Evolutionary conservation across 2,329 filamentous ascomycete genomes (phyloP).

Genomic region (Lachnellula arida): DNA sequence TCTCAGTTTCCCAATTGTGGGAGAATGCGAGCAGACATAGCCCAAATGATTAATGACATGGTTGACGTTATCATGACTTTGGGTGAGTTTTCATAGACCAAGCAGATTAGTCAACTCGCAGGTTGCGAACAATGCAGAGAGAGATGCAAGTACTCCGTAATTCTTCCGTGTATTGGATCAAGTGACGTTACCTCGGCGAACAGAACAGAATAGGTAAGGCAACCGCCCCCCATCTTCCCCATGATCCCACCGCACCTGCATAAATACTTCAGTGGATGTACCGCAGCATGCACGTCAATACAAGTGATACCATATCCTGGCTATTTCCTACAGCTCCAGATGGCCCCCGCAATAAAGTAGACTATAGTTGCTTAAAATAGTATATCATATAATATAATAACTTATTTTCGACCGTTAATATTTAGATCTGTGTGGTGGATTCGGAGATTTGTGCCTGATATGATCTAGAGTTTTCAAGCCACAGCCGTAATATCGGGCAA

Average conservation of each 20-base stretch:
- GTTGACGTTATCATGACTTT: constrained; percentile 15
- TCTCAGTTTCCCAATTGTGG: constrained; percentile 16
- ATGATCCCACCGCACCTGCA: too few species aligned
- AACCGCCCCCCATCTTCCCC: too few species aligned
- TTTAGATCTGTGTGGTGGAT: not conserved
- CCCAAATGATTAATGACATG: constrained; percentile 7
- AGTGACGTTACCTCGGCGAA: constrained; percentile 1
- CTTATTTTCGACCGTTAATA: not conserved
- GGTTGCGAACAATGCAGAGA: constrained; percentile 29
- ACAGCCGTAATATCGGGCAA: not conserved
- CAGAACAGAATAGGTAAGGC: not conserved
- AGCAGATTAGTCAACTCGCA: constrained; percentile 28
- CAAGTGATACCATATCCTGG: too few species aligned
- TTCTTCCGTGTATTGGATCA: not conserved
- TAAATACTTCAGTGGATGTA: too few species aligned
- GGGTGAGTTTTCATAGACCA: constrained; percentile 24
- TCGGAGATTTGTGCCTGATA: not conserved
- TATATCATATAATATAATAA: too few species aligned
- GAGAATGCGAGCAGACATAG: constrained; percentile 12
- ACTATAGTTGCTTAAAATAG: too few species aligned
- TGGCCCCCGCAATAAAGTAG: too few species aligned
- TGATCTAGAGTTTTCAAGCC: not conserved
- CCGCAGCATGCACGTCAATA: not conserved
- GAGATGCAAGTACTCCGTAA: constrained; percentile 24
- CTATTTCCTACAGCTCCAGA: too few species aligned